Conservation (phyloP, 148 eudicot genomes). For the Selenicereus undatus region DNA sequence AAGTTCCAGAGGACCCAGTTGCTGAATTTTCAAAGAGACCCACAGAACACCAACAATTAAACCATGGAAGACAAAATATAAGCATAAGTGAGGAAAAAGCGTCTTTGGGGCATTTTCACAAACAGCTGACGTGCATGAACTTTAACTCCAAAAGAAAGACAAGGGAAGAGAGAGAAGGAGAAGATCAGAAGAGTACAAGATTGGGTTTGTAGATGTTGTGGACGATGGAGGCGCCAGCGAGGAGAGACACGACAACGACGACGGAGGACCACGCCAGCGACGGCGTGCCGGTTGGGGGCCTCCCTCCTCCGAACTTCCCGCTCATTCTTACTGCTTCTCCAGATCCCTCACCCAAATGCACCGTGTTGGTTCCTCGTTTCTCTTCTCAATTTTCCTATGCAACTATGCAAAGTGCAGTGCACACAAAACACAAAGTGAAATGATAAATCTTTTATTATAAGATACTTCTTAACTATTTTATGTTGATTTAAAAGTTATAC, state of each 20-base stretch:
- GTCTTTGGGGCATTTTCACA: conserved; percentile 29
- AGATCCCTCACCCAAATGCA: too few species aligned
- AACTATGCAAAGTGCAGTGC: too few species aligned
- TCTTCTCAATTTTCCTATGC: too few species aligned
- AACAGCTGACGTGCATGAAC: conserved; percentile 30
- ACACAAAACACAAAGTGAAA: too few species aligned
- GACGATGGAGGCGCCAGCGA: conserved; percentile 81
- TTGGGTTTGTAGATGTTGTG: conserved; percentile 85
- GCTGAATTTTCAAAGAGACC: background rate
- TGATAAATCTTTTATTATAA: too few species aligned
- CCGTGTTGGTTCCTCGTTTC: too few species aligned
- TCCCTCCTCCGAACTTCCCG: conserved; percentile 58
- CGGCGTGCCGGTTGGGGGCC: conserved; percentile 66
- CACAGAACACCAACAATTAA: background rate
- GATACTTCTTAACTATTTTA: too few species aligned
- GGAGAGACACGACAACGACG: conserved; percentile 67
- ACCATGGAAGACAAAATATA: background rate
- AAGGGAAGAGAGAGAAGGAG: too few species aligned
- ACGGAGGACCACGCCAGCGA: conserved; percentile 66
- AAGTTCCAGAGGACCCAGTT: background rate
- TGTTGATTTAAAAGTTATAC: too few species aligned
- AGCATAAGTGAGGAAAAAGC: background rate
- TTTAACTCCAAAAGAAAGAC: background rate
- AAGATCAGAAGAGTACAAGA: conserved; percentile 45
- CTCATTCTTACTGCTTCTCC: conserved; percentile 30